Conservation (phyloP, 192 early-diverging fungal genomes). For the Rhizoclosmatium globosum region DNA sequence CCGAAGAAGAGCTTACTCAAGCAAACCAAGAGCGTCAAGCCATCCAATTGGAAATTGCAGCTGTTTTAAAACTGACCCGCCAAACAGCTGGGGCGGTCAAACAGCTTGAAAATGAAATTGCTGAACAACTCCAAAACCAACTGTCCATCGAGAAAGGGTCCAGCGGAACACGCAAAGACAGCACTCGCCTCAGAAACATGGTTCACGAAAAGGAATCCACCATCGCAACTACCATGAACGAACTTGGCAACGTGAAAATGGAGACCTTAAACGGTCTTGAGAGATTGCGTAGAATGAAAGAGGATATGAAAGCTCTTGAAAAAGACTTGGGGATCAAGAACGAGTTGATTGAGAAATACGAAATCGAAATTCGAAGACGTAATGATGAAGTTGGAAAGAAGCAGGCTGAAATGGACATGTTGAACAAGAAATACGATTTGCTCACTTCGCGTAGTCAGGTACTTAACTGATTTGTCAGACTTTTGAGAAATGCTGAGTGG, state of each 20-base stretch:
- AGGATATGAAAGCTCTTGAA: conserved; percentile 49
- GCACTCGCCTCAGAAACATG: conserved; percentile 47
- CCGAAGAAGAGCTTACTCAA: conserved; percentile 57
- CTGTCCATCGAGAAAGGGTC: conserved; percentile 62
- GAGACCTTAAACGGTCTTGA: conserved; percentile 52
- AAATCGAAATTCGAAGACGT: conserved; percentile 62
- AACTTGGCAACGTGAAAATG: conserved; percentile 55
- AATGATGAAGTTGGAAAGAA: conserved; percentile 70
- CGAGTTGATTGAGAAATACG: conserved; percentile 66
- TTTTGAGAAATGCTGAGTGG: too few species aligned
- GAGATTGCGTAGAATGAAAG: conserved; percentile 47
- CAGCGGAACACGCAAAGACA: conserved; percentile 52
- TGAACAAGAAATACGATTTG: conserved; percentile 70
- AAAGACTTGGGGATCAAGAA: conserved; percentile 58
- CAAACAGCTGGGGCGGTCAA: conserved; percentile 39
- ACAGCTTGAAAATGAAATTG: conserved; percentile 61
- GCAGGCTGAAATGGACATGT: conserved; percentile 65
- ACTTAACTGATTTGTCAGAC: conserved; percentile 7
- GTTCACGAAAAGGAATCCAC: conserved; percentile 67
- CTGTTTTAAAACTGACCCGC: conserved; percentile 53
- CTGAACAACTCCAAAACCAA: conserved; percentile 63
- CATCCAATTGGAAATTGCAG: conserved; percentile 57
- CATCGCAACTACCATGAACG: conserved; percentile 63
- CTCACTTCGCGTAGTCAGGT: conserved; percentile 57
- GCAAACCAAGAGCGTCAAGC: conserved; percentile 58